Percentiles rank a stretch among this genome's conserved stretches.
Evolutionary conservation across 2,329 filamentous ascomycete genomes (phyloP).

Genomic region (Pseudogymnoascus sp.): DNA sequence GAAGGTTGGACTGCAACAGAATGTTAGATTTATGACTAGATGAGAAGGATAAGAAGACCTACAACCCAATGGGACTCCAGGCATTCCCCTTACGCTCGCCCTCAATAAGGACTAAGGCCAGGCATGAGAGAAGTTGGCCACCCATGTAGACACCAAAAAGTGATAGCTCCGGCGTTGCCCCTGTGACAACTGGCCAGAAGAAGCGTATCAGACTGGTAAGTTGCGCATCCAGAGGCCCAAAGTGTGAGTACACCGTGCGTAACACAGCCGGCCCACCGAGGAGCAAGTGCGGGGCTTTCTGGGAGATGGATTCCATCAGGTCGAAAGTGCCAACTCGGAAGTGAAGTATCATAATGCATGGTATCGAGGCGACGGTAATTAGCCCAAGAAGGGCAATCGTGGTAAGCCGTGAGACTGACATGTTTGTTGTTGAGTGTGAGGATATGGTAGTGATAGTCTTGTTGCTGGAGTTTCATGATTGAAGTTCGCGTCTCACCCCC

Average conservation of each 20-base stretch:
- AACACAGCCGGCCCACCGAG: background rate
- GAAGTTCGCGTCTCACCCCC: background rate
- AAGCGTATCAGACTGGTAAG: conserved; percentile 23
- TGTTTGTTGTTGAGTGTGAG: background rate
- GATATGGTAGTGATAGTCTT: too few species aligned
- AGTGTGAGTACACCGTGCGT: background rate
- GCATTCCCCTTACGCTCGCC: conserved; percentile 39
- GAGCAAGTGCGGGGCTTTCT: background rate
- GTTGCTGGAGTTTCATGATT: background rate
- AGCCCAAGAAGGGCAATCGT: background rate
- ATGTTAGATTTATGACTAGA: background rate
- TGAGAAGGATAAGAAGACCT: conserved; percentile 21
- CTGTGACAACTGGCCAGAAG: conserved; percentile 24
- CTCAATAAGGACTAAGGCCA: conserved; percentile 37
- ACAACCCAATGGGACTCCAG: conserved; percentile 38
- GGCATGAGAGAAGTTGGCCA: conserved; percentile 27
- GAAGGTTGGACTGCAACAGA: background rate
- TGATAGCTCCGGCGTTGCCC: conserved; percentile 16
- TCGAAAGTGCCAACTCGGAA: background rate
- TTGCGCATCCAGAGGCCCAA: conserved; percentile 21
- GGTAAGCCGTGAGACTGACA: background rate
- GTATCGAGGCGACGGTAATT: background rate
- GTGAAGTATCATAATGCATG: conserved; percentile 4
- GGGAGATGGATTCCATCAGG: background rate
- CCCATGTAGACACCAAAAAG: conserved; percentile 22